phyloP scores from a whole-genome alignment of 495 filamentous ascomycete genomes.

The Immersiella caudata region DNA sequence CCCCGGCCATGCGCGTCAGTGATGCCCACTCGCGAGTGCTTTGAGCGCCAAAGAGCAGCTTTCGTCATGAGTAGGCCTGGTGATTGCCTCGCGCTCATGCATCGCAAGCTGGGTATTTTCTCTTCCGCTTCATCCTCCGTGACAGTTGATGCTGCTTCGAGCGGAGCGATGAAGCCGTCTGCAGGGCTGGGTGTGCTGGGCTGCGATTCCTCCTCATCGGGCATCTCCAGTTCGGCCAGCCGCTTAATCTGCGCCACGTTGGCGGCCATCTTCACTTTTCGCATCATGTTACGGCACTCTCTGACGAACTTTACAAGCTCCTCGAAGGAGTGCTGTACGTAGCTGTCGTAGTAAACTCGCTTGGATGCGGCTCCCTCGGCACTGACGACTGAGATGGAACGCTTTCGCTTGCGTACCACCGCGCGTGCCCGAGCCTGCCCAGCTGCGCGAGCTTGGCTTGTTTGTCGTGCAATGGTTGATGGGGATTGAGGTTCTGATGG shows the following conservation, averaged over 20 bases:
- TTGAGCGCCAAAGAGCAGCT: slow-evolving; percentile 12
- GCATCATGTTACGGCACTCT: background rate
- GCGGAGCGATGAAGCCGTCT: no score
- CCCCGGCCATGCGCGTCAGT: background rate
- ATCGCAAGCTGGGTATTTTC: slow-evolving; percentile 32
- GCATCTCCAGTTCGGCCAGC: background rate
- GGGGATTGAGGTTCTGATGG: slow-evolving; percentile 38
- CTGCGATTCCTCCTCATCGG: no score
- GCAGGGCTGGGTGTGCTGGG: no score
- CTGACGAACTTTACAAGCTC: slow-evolving; percentile 50
- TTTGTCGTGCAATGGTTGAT: slow-evolving; percentile 53
- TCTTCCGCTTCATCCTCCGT: slow-evolving; percentile 2
- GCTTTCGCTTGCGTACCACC: slow-evolving; percentile 55
- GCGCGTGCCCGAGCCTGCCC: slow-evolving; percentile 48
- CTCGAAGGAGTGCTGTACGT: slow-evolving; percentile 79
- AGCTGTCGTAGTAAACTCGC: slow-evolving; percentile 87
- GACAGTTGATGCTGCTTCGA: background rate
- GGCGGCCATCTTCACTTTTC: background rate
- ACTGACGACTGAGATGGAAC: slow-evolving; percentile 62
- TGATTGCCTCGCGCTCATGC: slow-evolving; percentile 35
- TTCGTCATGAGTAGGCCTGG: slow-evolving; percentile 18
- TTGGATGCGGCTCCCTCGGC: slow-evolving; percentile 48
- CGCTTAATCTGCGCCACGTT: background rate
- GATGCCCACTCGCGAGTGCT: slow-evolving; percentile 27
- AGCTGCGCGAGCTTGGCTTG: slow-evolving; percentile 46